phyloP scores from a whole-genome alignment of 176 grass and related monocot species.

The Rhipidocladum racemiflorum region DNA sequence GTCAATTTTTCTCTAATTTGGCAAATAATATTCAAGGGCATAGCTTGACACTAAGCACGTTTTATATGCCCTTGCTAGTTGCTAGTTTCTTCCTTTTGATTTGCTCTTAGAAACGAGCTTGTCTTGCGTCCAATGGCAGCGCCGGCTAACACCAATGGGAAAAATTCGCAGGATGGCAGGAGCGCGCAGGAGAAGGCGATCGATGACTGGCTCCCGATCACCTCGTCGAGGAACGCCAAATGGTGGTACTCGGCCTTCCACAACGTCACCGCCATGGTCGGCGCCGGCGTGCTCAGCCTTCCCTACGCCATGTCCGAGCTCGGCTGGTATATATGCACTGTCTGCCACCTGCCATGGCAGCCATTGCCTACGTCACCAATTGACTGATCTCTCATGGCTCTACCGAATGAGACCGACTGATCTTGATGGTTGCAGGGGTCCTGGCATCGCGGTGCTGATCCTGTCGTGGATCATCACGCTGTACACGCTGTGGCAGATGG shows the following conservation, averaged over 20 bases:
- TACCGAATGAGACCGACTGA: neutral
- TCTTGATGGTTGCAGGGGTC: conserved; percentile 48
- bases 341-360: neutral
- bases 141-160: neutral
- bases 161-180: conserved; percentile 25
- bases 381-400: neutral
- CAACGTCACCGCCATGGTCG: conserved; percentile 98
- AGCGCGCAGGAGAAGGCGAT: conserved; percentile 38
- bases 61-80: too few species aligned
- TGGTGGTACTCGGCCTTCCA: conserved; percentile 98
- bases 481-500: conserved; percentile 98
- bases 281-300: conserved; percentile 82
- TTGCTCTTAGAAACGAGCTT: too few species aligned
- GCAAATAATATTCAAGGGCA: too few species aligned
- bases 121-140: neutral
- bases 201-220: conserved; percentile 82
- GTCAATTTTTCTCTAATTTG: too few species aligned
- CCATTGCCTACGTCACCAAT: neutral
- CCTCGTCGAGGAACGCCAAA: conserved; percentile 79
- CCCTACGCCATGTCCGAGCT: conserved; percentile 85
- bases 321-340: conserved; percentile 50
- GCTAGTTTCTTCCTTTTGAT: too few species aligned
- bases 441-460: conserved; percentile 68
- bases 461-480: conserved; percentile 88
- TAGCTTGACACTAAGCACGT: too few species aligned